These are phyloP conservation scores for Oenanthe sinensis DNA, from an alignment of 129 eudicot genomes.

Conservation along the genomic window DNA sequence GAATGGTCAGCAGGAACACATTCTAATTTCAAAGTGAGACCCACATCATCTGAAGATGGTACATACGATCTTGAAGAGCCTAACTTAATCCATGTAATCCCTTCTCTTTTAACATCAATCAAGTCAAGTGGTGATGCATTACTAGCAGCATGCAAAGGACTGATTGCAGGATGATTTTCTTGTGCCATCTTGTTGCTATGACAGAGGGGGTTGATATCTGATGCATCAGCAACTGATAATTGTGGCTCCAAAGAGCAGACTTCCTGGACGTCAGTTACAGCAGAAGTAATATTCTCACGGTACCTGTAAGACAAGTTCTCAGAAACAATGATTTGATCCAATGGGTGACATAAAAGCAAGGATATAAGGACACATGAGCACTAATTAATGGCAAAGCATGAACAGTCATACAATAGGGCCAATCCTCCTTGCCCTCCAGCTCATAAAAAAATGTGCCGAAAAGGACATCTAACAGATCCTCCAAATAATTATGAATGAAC, in stretches of 20 bases:
- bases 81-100: constrained; percentile 7
- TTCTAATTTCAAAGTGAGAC: constrained; percentile 7
- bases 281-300: neutral
- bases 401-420: neutral
- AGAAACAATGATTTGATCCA: neutral
- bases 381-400: neutral
- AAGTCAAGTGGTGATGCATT: constrained; percentile 1
- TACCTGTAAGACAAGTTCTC: constrained; percentile 11
- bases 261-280: neutral
- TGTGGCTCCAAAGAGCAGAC: neutral
- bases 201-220: neutral
- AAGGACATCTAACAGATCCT: neutral
- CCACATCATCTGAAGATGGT: constrained; percentile 14
- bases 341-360: neutral
- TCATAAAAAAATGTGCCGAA: neutral
- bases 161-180: neutral
- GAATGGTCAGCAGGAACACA: constrained; percentile 7
- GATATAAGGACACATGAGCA: neutral
- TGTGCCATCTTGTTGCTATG: neutral
- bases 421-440: neutral
- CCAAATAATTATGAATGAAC: neutral
- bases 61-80: constrained; percentile 17
- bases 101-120: neutral
- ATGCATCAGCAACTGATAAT: neutral
- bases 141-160: neutral